These are phyloP conservation scores for Chrysanthemum lavandulifolium DNA, from an alignment of 129 eudicot genomes.

Conservation along the genomic window DNA sequence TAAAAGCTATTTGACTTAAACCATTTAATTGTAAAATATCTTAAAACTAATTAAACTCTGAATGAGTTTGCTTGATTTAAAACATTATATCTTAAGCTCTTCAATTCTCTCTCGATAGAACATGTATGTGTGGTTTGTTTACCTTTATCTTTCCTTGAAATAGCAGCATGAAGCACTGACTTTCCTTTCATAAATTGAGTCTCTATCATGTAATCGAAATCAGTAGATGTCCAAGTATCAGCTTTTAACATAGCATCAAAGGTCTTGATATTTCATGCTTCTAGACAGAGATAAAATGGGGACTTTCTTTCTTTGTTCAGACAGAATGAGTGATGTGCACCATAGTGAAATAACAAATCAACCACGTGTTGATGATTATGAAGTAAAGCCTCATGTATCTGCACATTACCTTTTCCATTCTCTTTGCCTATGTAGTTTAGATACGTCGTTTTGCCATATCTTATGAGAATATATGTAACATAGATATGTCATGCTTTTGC, in stretches of 20 bases:
- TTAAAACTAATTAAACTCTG: too few relatives aligned
- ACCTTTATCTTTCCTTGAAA: too few relatives aligned
- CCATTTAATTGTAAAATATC: too few relatives aligned
- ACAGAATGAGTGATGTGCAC: not conserved
- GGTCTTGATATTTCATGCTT: constrained; percentile 12
- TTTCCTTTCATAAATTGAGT: not conserved
- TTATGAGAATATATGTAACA: too few relatives aligned
- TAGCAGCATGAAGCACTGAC: not conserved
- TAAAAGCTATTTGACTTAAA: too few relatives aligned
- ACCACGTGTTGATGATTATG: constrained; percentile 12
- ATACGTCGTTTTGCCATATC: too few relatives aligned
- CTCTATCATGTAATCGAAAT: not conserved
- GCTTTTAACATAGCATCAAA: constrained; percentile 21
- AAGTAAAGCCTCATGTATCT: constrained; percentile 39
- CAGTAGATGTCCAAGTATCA: not conserved
- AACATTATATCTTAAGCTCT: not conserved
- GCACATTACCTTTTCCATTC: constrained; percentile 29
- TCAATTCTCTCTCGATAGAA: too few relatives aligned
- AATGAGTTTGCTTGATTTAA: not conserved
- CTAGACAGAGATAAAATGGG: constrained; percentile 25
- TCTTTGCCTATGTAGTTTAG: too few relatives aligned
- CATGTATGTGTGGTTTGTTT: too few relatives aligned
- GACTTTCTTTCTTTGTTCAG: constrained; percentile 31
- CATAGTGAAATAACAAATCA: constrained; percentile 13
- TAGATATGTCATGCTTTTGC: too few relatives aligned